phyloP scores from a whole-genome alignment of 495 filamentous ascomycete genomes.

The Tuber melanosporum region DNA sequence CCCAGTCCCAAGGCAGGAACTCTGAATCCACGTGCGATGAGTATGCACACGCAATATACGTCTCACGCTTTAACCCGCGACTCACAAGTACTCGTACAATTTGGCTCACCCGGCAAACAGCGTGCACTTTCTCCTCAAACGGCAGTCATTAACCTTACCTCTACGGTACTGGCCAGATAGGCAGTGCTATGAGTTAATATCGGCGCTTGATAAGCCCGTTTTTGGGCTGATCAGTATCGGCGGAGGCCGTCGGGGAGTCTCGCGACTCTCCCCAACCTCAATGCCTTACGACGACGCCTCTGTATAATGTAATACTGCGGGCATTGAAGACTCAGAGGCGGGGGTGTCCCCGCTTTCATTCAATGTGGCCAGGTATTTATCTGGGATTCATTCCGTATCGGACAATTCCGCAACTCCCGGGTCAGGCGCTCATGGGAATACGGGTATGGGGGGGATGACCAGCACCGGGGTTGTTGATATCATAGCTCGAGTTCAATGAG shows the following conservation, averaged over 20 bases:
- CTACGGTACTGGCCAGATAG: neutral
- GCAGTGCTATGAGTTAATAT: neutral
- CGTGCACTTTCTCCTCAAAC: neutral
- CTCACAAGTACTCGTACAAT: neutral
- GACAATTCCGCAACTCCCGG: neutral
- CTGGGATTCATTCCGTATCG: neutral
- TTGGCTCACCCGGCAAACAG: neutral
- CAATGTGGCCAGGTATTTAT: neutral
- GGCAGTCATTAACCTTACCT: neutral
- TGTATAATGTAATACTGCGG: neutral
- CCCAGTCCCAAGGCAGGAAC: slow-evolving; percentile 3
- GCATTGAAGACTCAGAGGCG: neutral
- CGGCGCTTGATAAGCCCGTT: neutral
- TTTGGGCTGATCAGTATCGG: neutral
- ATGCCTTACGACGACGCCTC: neutral
- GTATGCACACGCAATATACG: neutral
- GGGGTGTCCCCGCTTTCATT: neutral
- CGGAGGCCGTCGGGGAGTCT: neutral
- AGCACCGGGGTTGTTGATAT: neutral
- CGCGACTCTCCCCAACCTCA: neutral
- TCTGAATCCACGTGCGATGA: neutral
- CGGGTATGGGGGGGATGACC: neutral
- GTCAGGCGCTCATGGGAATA: neutral
- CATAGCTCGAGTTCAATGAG: neutral
- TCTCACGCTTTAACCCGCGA: neutral